Percentiles rank a stretch among this genome's conserved stretches.
Conservation (phyloP, 2,329 filamentous ascomycete genomes). For the Apiospora malaysiana region DNA sequence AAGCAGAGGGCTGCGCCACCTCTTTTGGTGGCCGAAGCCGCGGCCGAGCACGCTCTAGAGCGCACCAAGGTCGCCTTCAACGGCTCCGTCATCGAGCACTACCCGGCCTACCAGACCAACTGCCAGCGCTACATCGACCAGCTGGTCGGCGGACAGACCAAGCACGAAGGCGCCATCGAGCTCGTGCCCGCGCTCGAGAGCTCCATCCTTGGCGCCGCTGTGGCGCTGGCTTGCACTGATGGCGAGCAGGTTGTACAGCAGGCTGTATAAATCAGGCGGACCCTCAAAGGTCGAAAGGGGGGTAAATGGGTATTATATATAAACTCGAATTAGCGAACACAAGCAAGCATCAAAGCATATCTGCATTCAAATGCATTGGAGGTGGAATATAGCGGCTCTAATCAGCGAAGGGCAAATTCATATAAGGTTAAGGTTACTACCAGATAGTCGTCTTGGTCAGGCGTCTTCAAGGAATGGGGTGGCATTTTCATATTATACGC, state of each 20-base stretch:
- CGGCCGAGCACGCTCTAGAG: constrained; percentile 52
- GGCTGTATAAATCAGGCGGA: not conserved
- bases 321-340: not conserved
- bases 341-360: constrained; percentile 23
- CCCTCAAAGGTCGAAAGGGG: not conserved
- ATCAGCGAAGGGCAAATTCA: not conserved
- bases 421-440: not conserved
- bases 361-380: constrained; percentile 23
- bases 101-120: constrained; percentile 67
- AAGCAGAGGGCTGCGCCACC: constrained; percentile 33
- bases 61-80: constrained; percentile 75
- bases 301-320: not conserved
- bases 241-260: not conserved
- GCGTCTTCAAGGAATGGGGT: not conserved
- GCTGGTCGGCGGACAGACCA: constrained; percentile 52
- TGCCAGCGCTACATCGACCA: constrained; percentile 70
- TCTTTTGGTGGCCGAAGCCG: constrained; percentile 49
- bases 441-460: not conserved
- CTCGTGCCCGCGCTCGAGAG: constrained; percentile 76
- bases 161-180: constrained; percentile 53
- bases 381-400: not conserved
- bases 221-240: constrained; percentile 62
- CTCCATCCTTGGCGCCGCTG: constrained; percentile 76
- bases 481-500: constrained; percentile 3
- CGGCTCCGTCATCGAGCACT: constrained; percentile 80